A percentile compares a stretch with the other conserved stretches of the same genome.
phyloP scores from a whole-genome alignment of 2,329 filamentous ascomycete genomes.

The Apiospora saccharicola region DNA sequence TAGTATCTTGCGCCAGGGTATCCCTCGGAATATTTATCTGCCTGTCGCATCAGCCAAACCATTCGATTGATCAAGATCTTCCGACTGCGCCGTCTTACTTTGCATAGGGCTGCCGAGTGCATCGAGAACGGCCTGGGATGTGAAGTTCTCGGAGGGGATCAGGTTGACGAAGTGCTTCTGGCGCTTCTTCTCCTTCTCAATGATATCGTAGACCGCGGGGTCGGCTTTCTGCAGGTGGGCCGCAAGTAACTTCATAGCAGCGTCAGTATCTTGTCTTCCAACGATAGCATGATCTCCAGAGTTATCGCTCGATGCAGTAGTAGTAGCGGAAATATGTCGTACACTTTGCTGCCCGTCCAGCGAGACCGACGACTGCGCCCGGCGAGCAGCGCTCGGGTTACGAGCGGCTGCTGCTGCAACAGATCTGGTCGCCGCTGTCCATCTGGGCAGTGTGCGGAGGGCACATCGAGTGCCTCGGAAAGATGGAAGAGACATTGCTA shows the following conservation, averaged over 20 bases:
- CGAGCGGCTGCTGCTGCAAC: slow-evolving; percentile 27
- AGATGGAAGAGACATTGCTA: slow-evolving; percentile 55
- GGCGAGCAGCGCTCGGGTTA: slow-evolving; percentile 38
- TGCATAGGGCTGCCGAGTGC: slow-evolving; percentile 94
- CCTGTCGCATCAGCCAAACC: slow-evolving; percentile 42
- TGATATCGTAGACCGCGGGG: slow-evolving; percentile 84
- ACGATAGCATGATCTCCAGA: slow-evolving; percentile 25
- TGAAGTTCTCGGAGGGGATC: slow-evolving; percentile 95
- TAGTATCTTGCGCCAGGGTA: slow-evolving; percentile 98
- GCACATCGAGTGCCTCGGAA: slow-evolving; percentile 58
- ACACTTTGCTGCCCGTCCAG: slow-evolving; percentile 69
- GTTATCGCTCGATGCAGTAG: slow-evolving; percentile 6
- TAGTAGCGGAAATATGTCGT: slow-evolving; percentile 32
- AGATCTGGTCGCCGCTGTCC: slow-evolving; percentile 36
- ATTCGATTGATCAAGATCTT: background rate
- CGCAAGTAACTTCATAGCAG: slow-evolving; percentile 71
- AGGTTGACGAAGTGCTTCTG: slow-evolving; percentile 99
- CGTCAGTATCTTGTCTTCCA: slow-evolving; percentile 29
- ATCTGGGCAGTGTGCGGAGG: slow-evolving; percentile 49
- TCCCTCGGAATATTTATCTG: slow-evolving; percentile 97
- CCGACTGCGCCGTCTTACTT: slow-evolving; percentile 62
- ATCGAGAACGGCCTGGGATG: slow-evolving; percentile 90
- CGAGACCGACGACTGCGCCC: slow-evolving; percentile 54
- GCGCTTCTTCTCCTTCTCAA: slow-evolving; percentile 94
- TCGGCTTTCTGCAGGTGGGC: slow-evolving; percentile 84